These are phyloP conservation scores for Cladorrhinum sp. DNA, from an alignment of 2,329 filamentous ascomycete species.

Conservation along the genomic window DNA sequence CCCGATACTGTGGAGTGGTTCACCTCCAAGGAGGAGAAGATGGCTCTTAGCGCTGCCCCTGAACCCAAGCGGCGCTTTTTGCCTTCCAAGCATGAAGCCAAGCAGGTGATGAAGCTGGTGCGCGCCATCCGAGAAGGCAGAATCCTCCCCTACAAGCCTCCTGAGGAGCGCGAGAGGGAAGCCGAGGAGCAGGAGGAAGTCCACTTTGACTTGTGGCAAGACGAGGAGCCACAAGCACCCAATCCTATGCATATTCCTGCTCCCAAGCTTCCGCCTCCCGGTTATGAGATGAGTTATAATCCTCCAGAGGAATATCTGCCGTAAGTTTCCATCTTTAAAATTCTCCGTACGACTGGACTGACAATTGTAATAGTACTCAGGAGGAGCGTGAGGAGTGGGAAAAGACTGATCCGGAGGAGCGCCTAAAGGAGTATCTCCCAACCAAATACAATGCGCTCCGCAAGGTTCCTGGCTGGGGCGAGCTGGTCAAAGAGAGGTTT, in stretches of 20 bases:
- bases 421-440: constrained; percentile 85
- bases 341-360: background rate
- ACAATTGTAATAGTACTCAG: constrained; percentile 48
- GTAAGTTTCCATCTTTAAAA: constrained; percentile 9
- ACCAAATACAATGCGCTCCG: constrained; percentile 78
- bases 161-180: constrained; percentile 63
- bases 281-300: constrained; percentile 95
- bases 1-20: constrained; percentile 94
- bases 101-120: constrained; percentile 95
- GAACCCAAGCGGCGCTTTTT: constrained; percentile 95
- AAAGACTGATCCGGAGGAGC: constrained; percentile 80
- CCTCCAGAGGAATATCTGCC: constrained; percentile 93
- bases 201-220: constrained; percentile 91
- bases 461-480: constrained; percentile 86
- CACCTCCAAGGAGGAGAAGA: constrained; percentile 82
- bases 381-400: constrained; percentile 85
- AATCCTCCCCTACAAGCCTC: constrained; percentile 84
- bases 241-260: constrained; percentile 94
- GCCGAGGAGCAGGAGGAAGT: constrained; percentile 68
- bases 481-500: constrained; percentile 92
- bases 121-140: constrained; percentile 91
- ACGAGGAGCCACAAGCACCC: constrained; percentile 77
- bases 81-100: constrained; percentile 94
- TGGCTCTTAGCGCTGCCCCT: constrained; percentile 87
- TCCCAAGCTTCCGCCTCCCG: constrained; percentile 87